Evolutionary conservation across 2,329 filamentous ascomycete genomes (phyloP).

Genomic region (Calonectria pteridis): DNA sequence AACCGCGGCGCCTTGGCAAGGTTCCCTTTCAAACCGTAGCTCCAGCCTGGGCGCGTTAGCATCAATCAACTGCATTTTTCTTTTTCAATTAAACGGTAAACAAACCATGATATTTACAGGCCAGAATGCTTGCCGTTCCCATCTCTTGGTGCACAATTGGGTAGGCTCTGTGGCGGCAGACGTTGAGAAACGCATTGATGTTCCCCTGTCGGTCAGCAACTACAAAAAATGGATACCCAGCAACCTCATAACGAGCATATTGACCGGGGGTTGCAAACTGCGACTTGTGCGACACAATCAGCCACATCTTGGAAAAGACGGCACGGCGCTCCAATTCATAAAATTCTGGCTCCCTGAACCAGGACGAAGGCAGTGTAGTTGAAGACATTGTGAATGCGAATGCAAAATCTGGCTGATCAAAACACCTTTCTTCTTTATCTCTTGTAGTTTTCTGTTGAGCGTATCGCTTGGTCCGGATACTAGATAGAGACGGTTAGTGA

Average conservation of each 20-base stretch:
- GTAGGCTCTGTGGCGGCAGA: conserved; percentile 13
- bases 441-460: too few relatives aligned
- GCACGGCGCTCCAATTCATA: conserved; percentile 20
- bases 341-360: conserved; percentile 16
- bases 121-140: conserved; percentile 2
- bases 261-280: conserved; percentile 14
- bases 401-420: background rate
- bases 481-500: background rate
- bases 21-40: conserved; percentile 15
- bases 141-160: conserved; percentile 16
- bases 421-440: background rate
- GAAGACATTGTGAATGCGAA: background rate
- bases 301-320: conserved; percentile 16
- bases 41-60: conserved; percentile 1
- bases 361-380: conserved; percentile 10
- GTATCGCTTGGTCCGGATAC: background rate
- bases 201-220: conserved; percentile 9
- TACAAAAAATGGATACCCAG: conserved; percentile 16
- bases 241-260: conserved; percentile 15
- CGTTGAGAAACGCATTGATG: conserved; percentile 18
- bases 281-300: conserved; percentile 17
- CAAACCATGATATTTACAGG: conserved; percentile 17
- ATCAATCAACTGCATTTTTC: background rate
- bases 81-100: background rate
- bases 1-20: conserved; percentile 21